Percentiles rank a stretch among this genome's conserved stretches.
phyloP scores from a whole-genome alignment of 331 rosid genomes.

The Erythrophleum ivorense region DNA sequence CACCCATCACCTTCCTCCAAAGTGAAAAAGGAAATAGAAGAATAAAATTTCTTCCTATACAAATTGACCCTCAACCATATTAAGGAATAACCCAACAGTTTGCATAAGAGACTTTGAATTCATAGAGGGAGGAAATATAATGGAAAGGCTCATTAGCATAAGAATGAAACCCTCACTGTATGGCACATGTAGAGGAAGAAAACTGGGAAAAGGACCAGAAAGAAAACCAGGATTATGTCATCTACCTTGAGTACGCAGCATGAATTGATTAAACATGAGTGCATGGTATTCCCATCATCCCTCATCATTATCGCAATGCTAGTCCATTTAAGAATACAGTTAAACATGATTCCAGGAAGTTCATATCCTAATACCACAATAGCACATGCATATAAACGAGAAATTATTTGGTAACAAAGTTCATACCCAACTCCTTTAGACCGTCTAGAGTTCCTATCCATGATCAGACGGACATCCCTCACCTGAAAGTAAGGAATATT shows the following conservation, averaged over 20 bases:
- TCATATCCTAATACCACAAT: conserved; percentile 64
- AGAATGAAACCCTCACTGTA: conserved; percentile 56
- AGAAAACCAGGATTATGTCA: conserved; percentile 86
- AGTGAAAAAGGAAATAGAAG: not conserved
- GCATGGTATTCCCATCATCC: conserved; percentile 99
- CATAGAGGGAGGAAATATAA: conserved; percentile 43
- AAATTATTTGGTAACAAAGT: conserved; percentile 39
- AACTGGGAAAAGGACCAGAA: conserved; percentile 62
- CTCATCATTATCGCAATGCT: conserved; percentile 99
- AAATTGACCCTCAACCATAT: conserved; percentile 4
- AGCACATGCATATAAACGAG: conserved; percentile 55
- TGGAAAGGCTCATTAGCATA: conserved; percentile 49
- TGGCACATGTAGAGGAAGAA: conserved; percentile 52
- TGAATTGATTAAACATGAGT: conserved; percentile 99
- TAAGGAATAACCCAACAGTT: conserved; percentile 18
- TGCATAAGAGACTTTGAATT: conserved; percentile 36
- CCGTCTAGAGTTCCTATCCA: conserved; percentile 99
- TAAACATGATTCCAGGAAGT: conserved; percentile 83
- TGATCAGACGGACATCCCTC: conserved; percentile 98
- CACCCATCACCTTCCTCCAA: not conserved
- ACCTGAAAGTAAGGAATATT: conserved; percentile 63
- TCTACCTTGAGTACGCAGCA: conserved; percentile 99
- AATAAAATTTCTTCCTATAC: not conserved
- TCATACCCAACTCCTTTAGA: conserved; percentile 99
- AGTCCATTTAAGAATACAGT: conserved; percentile 99